A percentile compares a stretch with the other conserved stretches of the same genome.
phyloP scores from a whole-genome alignment of 2,329 filamentous ascomycete species.

The Epichloe typhina region DNA sequence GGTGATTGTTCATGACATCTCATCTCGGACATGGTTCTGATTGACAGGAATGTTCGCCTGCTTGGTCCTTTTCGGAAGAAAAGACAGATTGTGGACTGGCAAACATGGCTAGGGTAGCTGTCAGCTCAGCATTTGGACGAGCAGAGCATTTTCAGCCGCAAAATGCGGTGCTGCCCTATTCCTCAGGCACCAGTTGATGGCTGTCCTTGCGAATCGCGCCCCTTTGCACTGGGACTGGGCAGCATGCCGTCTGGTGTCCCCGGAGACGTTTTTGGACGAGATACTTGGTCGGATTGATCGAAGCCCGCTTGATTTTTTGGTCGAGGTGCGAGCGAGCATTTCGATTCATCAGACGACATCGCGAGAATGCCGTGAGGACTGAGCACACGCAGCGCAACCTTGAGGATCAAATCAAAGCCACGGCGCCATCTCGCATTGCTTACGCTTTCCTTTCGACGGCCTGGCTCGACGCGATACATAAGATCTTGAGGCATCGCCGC shows the following conservation, averaged over 20 bases:
- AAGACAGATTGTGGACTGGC: too few relatives aligned
- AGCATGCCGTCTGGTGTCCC: not conserved
- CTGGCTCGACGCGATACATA: not conserved
- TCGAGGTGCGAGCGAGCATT: not conserved
- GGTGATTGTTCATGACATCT: too few relatives aligned
- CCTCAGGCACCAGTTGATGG: not conserved
- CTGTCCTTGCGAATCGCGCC: not conserved
- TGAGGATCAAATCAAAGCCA: not conserved
- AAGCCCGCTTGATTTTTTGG: not conserved
- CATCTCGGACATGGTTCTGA: too few relatives aligned
- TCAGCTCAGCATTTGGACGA: not conserved
- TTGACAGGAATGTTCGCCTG: too few relatives aligned
- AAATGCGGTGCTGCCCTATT: slow-evolving; percentile 1
- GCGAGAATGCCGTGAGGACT: not conserved
- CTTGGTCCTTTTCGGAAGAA: too few relatives aligned
- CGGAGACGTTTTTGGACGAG: not conserved
- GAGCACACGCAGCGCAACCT: not conserved
- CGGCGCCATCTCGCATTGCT: not conserved
- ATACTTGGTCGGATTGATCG: not conserved
- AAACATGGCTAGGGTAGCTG: not conserved
- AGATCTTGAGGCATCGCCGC: not conserved
- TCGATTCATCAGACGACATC: not conserved
- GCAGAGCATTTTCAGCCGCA: slow-evolving; percentile 3
- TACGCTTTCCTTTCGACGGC: too few relatives aligned
- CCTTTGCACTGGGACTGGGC: not conserved